A percentile compares a stretch with the other conserved stretches of the same genome.
phyloP scores from a whole-genome alignment of 257 asterid species.

The Rehmannia glutinosa region DNA sequence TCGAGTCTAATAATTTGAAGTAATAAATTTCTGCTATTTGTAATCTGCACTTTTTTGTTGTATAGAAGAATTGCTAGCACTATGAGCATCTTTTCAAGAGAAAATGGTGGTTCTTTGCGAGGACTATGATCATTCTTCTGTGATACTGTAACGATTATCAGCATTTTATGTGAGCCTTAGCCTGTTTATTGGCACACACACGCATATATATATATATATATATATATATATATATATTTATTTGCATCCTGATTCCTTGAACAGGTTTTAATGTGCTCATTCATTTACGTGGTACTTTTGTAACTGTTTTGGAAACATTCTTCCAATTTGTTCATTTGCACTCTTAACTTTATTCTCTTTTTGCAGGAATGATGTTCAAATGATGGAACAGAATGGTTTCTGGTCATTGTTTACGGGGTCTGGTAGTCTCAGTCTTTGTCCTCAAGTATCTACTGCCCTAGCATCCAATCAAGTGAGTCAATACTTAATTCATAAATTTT shows the following conservation, averaged over 20 bases:
- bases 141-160: too few relatives aligned
- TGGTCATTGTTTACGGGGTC: slow-evolving; percentile 17
- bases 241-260: too few relatives aligned
- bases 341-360: neutral
- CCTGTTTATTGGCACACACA: too few relatives aligned
- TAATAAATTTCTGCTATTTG: neutral
- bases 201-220: too few relatives aligned
- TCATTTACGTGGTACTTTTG: neutral
- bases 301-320: neutral
- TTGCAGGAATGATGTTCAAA: slow-evolving; percentile 20
- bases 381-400: slow-evolving; percentile 17
- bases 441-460: neutral
- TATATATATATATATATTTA: too few relatives aligned
- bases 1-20: too few relatives aligned
- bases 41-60: neutral
- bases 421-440: slow-evolving; percentile 6
- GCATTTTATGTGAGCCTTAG: too few relatives aligned
- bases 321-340: neutral
- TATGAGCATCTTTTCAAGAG: neutral
- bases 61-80: neutral
- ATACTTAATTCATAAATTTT: slow-evolving; percentile 2
- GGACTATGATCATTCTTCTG: neutral
- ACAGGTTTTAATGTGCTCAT: neutral
- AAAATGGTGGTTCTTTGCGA: neutral
- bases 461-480: slow-evolving; percentile 12